Base-by-base conservation (phyloP, 352 stramenopile species). In the Stephanocyclus meneghinianus region DNA sequence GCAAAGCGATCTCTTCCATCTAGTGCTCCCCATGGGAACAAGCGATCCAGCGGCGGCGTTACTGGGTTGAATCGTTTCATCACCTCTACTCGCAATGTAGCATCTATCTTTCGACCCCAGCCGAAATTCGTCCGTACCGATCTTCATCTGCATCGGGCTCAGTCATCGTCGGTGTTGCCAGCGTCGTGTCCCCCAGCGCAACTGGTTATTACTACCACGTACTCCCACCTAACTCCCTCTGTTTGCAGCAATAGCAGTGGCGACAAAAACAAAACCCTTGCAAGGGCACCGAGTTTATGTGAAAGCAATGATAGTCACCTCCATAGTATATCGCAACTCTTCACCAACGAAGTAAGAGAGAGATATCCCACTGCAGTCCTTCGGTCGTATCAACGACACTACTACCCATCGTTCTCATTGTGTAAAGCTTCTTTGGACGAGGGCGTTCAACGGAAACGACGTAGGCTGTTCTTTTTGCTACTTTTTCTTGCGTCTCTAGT, bases 271-370 rank as follows among this genome's bases (percentile, higher is more conserved):
- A 40, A 9, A 40, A 63, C 4, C 1, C 4, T 45, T 63, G 29
- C 32, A 42, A 45, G 26, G 11, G 16, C 30, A 45, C 32, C 21
- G 35, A 40, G 35, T 40, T 40, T 40, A 8, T 9, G 35, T 40
- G 35, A 40, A 26, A 59, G 50, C 10, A 59, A 26, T 59, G 13
- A 5, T 53, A 59, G 16, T 26, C 15, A 59, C 8, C 1, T 11
- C 1, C 55, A 45, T 45, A 45, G 55, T 63, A 30, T 63, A 63
- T 69, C 61, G 18, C 61, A 69, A 69, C 26, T 69, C 10, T 57
- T 69, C 13, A 69, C 40, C 15, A 57, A 69, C 40, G 61, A 69
- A 42, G 1, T 57, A 26, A 69, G 61, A 57, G 61, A 69, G 21
- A 69, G 61, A 44, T 69, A 69, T 69, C n/a, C 30, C 5, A 15